A percentile compares a stretch with the other conserved stretches of the same genome.
Conservation (phyloP, 1,139 yeast genomes). For the Protomyces pachydermus region DNA sequence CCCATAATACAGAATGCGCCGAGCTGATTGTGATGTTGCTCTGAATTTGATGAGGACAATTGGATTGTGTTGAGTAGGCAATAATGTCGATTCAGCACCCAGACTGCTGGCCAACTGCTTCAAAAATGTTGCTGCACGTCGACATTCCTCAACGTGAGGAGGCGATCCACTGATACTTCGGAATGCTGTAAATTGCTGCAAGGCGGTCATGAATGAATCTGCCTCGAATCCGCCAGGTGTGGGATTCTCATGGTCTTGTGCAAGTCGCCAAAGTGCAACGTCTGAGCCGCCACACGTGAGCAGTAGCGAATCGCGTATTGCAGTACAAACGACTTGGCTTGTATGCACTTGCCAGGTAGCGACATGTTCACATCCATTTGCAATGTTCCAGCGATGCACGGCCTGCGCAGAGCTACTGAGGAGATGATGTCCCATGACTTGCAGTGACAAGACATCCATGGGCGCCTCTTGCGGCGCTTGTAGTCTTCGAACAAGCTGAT, state of each 20-base stretch:
- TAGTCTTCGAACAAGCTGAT: conserved; percentile 53
- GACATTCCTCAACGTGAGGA: conserved; percentile 64
- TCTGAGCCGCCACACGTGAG: not conserved
- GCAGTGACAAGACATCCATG: conserved; percentile 45
- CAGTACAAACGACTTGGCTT: not conserved
- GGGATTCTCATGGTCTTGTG: not conserved
- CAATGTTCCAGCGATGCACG: not conserved
- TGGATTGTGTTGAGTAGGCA: conserved; percentile 71
- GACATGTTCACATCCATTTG: not conserved
- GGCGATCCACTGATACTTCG: conserved; percentile 75
- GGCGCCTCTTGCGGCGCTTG: conserved; percentile 46
- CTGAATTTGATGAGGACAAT: conserved; percentile 70
- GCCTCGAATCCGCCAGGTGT: conserved; percentile 42
- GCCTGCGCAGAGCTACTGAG: not conserved
- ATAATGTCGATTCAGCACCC: conserved; percentile 69
- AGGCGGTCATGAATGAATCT: conserved; percentile 55
- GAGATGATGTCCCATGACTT: not conserved
- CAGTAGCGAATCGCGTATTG: not conserved
- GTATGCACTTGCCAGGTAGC: not conserved
- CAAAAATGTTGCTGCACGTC: conserved; percentile 79
- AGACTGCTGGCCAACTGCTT: conserved; percentile 57
- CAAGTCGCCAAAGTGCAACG: not conserved
- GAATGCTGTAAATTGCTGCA: conserved; percentile 59
- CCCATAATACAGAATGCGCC: conserved; percentile 71
- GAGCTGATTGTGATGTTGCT: conserved; percentile 37